Conservation (phyloP, 331 rosid genomes). For the Acacia concinna region DNA sequence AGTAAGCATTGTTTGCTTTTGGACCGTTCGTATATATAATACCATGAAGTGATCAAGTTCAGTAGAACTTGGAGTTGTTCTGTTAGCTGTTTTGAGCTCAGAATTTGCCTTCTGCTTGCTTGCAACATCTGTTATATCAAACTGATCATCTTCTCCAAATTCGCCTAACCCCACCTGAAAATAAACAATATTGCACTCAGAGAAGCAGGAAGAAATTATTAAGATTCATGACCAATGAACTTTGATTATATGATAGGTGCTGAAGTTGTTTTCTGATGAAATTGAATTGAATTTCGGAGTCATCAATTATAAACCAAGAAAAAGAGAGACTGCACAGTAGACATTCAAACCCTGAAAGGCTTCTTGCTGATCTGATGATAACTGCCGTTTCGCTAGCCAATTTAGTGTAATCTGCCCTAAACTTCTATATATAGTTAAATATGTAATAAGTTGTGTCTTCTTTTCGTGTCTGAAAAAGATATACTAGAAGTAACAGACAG, state of each 20-base stretch:
- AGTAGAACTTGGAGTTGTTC: slow-evolving; percentile 2
- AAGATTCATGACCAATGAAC: neutral
- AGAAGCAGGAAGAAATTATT: neutral
- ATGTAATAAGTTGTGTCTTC: neutral
- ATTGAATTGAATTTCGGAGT: neutral
- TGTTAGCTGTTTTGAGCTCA: neutral
- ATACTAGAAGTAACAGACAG: neutral
- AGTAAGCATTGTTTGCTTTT: no score
- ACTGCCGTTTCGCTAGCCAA: neutral
- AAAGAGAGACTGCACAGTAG: neutral
- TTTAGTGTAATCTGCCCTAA: neutral
- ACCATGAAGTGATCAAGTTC: slow-evolving; percentile 45
- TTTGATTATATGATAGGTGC: neutral
- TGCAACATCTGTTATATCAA: neutral
- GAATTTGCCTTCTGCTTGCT: neutral
- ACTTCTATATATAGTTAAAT: neutral
- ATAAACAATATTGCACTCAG: neutral
- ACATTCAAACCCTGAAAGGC: neutral
- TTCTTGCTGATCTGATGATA: neutral
- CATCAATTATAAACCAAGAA: neutral
- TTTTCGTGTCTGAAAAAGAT: neutral
- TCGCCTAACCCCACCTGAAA: slow-evolving; percentile 38
- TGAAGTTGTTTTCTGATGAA: neutral
- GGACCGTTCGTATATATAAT: neutral
- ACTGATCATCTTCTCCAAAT: slow-evolving; percentile 16